Base-by-base conservation (phyloP, 139 green algal genomes). In the Penium margaritaceum region DNA sequence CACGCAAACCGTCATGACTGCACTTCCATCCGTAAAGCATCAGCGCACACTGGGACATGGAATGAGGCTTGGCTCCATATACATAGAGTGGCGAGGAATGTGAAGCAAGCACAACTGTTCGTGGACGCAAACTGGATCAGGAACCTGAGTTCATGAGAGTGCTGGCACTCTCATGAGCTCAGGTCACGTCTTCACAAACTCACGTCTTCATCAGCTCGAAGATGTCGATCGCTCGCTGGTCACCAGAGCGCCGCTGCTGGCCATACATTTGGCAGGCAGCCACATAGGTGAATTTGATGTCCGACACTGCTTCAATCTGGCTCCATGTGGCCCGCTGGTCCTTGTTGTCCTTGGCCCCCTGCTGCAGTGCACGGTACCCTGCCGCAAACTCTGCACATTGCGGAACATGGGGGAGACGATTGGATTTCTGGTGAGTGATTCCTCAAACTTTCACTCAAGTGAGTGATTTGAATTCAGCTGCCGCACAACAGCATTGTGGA, bases 281-380 rank as follows among this genome's bases (percentile, higher is more conserved):
- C 0, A 78, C 71, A 29, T 78, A 78, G 0, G 58, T 73, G 58
- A 78, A 78, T 36, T 78, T 78, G n/a, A 73, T 29, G 9, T 60
- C 43, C 2, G 71, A 29, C 0, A 78, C 24, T 2, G 53, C 54
- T 1, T 61, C 65, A 21, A 87, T 76, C 55, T 83, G 72, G 0
- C 73, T 32, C 63, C 63, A 70, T 9, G 34, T 70, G 30, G n/a
- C 37, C n/a, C 33, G 14, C 24, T 30, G 27, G 58, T 19, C n/a
- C n/a, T 19, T 17, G 5, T 35, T 34, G 32, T 15, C 63, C 35
- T 54, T 55, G 51, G 58, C 58, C 6, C 17, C 58, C 33, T 39
- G 32, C 58, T 66, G 34, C 58, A 66, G 30, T 39, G 30, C 33
- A 2, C 33, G 30, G 58, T 66, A 66, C n/a, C 58, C 58, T n/a